phyloP scores from a whole-genome alignment of 2,329 filamentous ascomycete genomes.

The Neoascochyta sp. region DNA sequence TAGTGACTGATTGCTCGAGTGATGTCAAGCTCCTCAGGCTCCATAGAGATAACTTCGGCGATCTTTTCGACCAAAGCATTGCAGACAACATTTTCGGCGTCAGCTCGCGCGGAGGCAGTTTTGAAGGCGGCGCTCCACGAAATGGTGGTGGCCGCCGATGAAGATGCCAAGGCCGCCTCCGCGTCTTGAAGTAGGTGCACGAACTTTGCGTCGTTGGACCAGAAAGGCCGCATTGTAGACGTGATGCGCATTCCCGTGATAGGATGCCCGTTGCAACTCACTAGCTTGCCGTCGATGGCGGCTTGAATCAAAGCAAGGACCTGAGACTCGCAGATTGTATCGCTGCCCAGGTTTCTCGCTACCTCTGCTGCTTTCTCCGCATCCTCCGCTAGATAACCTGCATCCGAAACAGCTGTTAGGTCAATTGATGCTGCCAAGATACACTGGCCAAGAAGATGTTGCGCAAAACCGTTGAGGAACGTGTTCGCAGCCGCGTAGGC shows the following conservation, averaged over 20 bases:
- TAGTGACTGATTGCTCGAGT: slow-evolving; percentile 21
- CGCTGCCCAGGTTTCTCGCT: slow-evolving; percentile 20
- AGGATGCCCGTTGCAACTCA: slow-evolving; percentile 21
- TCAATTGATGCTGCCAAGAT: slow-evolving; percentile 21
- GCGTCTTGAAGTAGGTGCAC: slow-evolving; percentile 17
- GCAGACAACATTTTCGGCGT: slow-evolving; percentile 22
- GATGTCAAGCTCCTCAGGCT: slow-evolving; percentile 23
- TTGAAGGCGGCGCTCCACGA: slow-evolving; percentile 26
- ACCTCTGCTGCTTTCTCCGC: slow-evolving; percentile 22
- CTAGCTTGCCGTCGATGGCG: slow-evolving; percentile 16
- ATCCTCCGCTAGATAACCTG: slow-evolving; percentile 24
- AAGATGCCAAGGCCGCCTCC: slow-evolving; percentile 14
- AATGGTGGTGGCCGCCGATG: slow-evolving; percentile 8
- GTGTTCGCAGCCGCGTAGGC: slow-evolving; percentile 26
- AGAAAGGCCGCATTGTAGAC: slow-evolving; percentile 23
- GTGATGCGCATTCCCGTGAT: slow-evolving; percentile 30
- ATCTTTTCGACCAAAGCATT: slow-evolving; percentile 24
- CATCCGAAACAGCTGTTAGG: slow-evolving; percentile 25
- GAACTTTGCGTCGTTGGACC: slow-evolving; percentile 28
- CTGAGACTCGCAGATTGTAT: slow-evolving; percentile 25
- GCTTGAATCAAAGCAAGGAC: slow-evolving; percentile 24
- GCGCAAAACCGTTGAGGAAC: slow-evolving; percentile 28
- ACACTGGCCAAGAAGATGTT: slow-evolving; percentile 16
- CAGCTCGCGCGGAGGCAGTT: slow-evolving; percentile 12
- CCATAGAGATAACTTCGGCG: slow-evolving; percentile 21